Conservation (phyloP, 495 filamentous ascomycete species). For the Tuber indicum region DNA sequence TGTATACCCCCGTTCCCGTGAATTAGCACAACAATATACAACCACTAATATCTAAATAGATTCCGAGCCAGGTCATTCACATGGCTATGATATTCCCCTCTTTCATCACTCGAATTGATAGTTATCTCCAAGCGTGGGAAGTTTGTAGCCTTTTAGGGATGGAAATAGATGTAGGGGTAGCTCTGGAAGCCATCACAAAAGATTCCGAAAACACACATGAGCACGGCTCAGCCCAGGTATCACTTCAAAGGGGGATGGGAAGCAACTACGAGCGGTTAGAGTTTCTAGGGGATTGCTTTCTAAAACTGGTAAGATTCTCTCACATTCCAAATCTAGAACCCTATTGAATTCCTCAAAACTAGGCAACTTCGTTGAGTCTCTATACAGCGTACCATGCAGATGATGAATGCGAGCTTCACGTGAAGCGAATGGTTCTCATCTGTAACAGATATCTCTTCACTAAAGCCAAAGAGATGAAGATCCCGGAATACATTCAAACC, state of each 20-base stretch:
- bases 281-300: constrained; percentile 86
- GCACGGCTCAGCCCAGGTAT: constrained; percentile 60
- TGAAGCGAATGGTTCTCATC: constrained; percentile 80
- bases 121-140: constrained; percentile 73
- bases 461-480: constrained; percentile 58
- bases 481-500: constrained; percentile 75
- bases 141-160: constrained; percentile 53
- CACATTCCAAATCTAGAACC: not conserved
- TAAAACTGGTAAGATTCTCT: constrained; percentile 61
- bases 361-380: constrained; percentile 75
- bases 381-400: constrained; percentile 68
- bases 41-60: constrained; percentile 45
- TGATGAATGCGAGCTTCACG: constrained; percentile 82
- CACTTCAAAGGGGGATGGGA: constrained; percentile 83
- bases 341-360: constrained; percentile 10
- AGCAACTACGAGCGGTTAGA: constrained; percentile 95
- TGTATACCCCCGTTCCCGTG: constrained; percentile 48
- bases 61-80: constrained; percentile 58
- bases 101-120: constrained; percentile 75
- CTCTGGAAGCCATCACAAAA: constrained; percentile 88
- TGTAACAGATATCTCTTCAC: constrained; percentile 89
- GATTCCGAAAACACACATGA: constrained; percentile 88
- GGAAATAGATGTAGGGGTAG: constrained; percentile 58
- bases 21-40: constrained; percentile 17
- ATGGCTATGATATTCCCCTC: constrained; percentile 71